These are phyloP conservation scores for Coleophoma eucalyptorum DNA, from an alignment of 2,329 filamentous ascomycete genomes.

Conservation along the genomic window DNA sequence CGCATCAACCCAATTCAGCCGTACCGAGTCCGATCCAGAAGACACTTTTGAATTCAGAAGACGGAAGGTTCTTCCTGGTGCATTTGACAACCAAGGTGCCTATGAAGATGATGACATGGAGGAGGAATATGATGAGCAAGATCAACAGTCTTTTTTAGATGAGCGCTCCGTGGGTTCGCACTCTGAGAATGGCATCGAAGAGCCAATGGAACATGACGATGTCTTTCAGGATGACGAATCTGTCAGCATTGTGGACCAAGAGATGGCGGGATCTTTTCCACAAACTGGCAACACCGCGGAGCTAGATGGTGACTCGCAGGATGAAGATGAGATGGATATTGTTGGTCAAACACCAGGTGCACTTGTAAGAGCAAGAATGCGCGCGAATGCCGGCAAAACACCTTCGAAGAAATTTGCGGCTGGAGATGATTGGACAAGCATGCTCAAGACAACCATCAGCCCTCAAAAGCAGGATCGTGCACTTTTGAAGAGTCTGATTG, in stretches of 20 bases:
- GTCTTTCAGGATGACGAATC: conserved; percentile 71
- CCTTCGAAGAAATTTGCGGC: conserved; percentile 55
- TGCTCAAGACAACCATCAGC: conserved; percentile 90
- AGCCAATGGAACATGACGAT: conserved; percentile 60
- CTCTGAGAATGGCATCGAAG: conserved; percentile 49
- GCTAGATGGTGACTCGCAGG: conserved; percentile 52
- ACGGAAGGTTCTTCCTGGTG: conserved; percentile 62
- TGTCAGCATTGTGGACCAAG: conserved; percentile 66
- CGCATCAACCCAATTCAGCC: conserved; percentile 29
- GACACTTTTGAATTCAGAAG: conserved; percentile 30
- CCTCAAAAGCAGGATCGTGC: conserved; percentile 89
- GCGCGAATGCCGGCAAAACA: conserved; percentile 56
- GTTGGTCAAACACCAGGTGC: conserved; percentile 53
- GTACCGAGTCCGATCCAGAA: conserved; percentile 27
- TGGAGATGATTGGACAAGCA: conserved; percentile 88
- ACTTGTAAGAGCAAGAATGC: conserved; percentile 60
- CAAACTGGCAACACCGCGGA: conserved; percentile 73
- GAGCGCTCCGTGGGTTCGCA: conserved; percentile 81
- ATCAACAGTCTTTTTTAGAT: conserved; percentile 83
- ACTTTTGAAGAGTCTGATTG: conserved; percentile 51
- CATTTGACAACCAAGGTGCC: conserved; percentile 64
- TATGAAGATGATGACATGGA: conserved; percentile 52
- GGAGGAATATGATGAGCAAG: conserved; percentile 33
- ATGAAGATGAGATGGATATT: conserved; percentile 41
- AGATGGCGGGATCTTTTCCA: conserved; percentile 75